These are phyloP conservation scores for Leptomonas seymouri DNA, from an alignment of 208 protist genomes.

Conservation along the genomic window DNA sequence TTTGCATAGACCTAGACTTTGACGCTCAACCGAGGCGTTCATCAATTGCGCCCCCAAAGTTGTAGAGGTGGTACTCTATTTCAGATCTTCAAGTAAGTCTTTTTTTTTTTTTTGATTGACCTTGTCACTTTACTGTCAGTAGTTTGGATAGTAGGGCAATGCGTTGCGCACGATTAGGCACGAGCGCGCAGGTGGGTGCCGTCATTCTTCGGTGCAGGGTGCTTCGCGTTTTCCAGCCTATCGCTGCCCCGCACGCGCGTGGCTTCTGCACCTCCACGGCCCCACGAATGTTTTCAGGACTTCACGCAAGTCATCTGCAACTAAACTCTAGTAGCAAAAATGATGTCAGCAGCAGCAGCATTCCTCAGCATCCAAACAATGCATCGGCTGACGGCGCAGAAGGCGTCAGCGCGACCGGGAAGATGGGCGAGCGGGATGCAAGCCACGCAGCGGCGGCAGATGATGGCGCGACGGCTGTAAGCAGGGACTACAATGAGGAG, in stretches of 20 bases:
- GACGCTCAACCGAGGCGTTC: background rate
- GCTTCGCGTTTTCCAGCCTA: background rate
- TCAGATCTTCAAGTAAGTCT: background rate
- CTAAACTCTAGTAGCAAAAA: background rate
- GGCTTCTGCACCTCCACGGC: conserved; percentile 6
- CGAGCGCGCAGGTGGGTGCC: background rate
- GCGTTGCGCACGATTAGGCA: conserved; percentile 4
- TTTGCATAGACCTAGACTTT: background rate
- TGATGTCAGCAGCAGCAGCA: background rate
- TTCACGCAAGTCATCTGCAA: background rate
- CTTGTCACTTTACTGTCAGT: background rate
- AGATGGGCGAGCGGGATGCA: background rate
- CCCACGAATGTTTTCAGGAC: background rate
- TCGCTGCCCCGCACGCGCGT: background rate
- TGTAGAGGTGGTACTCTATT: background rate
- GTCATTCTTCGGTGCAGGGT: conserved; percentile 12
- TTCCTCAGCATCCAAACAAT: background rate
- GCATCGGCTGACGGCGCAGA: background rate
- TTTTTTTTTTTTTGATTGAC: background rate
- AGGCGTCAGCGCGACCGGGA: background rate
- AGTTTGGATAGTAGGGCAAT: background rate
- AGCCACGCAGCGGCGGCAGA: background rate
- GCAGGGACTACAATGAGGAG: conserved; percentile 35
- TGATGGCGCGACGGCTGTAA: conserved; percentile 8
- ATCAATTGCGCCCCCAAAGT: too few relatives aligned